Base-by-base conservation (phyloP, 2,329 filamentous ascomycete genomes). In the Septoria petroselini region DNA sequence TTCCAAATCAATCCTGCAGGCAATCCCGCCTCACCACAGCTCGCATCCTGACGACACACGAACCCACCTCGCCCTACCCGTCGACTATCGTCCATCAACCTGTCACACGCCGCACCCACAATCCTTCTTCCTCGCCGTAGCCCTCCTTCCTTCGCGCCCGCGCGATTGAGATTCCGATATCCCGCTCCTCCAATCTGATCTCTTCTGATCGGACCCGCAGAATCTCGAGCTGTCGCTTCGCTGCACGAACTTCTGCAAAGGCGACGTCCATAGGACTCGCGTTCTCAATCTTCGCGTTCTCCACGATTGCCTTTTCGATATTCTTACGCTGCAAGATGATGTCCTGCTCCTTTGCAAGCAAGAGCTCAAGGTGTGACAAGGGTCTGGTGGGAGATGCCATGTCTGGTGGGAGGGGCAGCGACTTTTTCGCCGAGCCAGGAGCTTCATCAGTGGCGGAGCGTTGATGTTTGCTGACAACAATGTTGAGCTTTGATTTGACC, bases 81-180 rank as follows among this genome's bases (percentile, higher is more conserved):
- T 15, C 33, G 18, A n/a, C 33, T 15, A 14, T 15, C 33, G 8
- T 30, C 27, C 4, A 53, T 78, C 67, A 85, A 54, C 76, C 80
- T 15, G 86, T 90, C 53, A 90, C 84, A 56, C 88, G 77, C 62
- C 84, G 79, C 41, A 94, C 85, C 88, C 88, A 94, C 7, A 94
- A 70, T 23, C 80, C 80, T 0, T 83, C 84, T 8, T 80, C 81
- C 62, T 87, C 83, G 61, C 42, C 45, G 3, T 15, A 39, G 54
- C 64, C 78, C 56, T 84, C 79, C 61, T 91, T 86, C 59, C 83
- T 76, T 40, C 87, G 79, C 72, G 88, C 91, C 70, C 86, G 85
- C 7, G 85, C 84, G 47, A 93, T 73, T 67, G 83, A 84, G 61
- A 93, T 71, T 1, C 88, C 88, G 34, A 91, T 71, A 48, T 93